Conservation (phyloP, 2,329 filamentous ascomycete genomes). For the Clarireedia homoeocarpa region DNA sequence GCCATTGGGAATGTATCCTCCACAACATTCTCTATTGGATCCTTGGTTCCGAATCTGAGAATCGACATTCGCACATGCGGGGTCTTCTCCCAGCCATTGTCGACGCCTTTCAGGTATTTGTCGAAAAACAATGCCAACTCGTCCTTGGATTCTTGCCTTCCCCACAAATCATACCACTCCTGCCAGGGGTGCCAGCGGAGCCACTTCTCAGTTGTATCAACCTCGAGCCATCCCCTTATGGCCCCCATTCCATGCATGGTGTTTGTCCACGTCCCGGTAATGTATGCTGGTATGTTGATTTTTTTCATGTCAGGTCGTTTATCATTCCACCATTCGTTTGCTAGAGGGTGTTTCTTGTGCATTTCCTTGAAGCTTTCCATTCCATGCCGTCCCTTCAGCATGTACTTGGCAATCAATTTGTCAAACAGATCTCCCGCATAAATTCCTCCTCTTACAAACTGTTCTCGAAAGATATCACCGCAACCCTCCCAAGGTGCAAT, state of each 20-base stretch:
- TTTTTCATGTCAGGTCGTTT: conserved; percentile 8
- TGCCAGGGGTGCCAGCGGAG: conserved; percentile 26
- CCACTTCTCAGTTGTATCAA: conserved; percentile 7
- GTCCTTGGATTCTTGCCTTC: conserved; percentile 25
- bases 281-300: conserved; percentile 14
- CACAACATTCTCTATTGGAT: conserved; percentile 13
- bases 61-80: conserved; percentile 36
- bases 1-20: conserved; percentile 13
- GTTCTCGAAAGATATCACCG: conserved; percentile 14
- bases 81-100: conserved; percentile 41
- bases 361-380: conserved; percentile 11
- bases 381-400: background rate
- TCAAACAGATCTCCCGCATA: conserved; percentile 2
- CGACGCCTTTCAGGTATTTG: conserved; percentile 34
- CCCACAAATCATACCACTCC: conserved; percentile 40
- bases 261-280: conserved; percentile 8
- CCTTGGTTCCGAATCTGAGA: conserved; percentile 15
- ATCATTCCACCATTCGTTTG: conserved; percentile 14
- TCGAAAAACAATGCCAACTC: conserved; percentile 40
- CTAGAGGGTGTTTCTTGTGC: conserved; percentile 5
- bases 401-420: background rate
- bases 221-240: conserved; percentile 1
- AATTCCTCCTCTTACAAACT: conserved; percentile 11
- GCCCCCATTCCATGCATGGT: conserved; percentile 4
- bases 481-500: conserved; percentile 18